Evolutionary conservation across 1,139 yeast species (phyloP).

Genomic region (Kurtzmaniella natalensis): DNA sequence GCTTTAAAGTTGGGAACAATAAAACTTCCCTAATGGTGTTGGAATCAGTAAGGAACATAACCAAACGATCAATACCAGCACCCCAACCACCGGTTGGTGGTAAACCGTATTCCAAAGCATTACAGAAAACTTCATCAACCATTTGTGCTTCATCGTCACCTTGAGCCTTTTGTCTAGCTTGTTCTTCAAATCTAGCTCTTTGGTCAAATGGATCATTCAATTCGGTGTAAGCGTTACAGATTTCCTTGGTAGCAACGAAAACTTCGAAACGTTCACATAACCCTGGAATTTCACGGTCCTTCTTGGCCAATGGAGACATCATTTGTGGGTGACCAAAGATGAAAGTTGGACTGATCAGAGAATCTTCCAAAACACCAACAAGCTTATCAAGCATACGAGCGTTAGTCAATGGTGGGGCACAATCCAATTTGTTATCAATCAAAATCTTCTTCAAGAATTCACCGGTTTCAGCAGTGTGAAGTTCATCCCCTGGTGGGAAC

Average conservation of each 20-base stretch:
- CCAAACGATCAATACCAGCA: constrained; percentile 96
- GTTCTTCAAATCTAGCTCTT: constrained; percentile 96
- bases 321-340: constrained; percentile 98
- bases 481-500: constrained; percentile 94
- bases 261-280: constrained; percentile 98
- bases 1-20: constrained; percentile 97
- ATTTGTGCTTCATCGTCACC: constrained; percentile 99
- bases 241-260: constrained; percentile 97
- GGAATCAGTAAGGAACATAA: constrained; percentile 96
- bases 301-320: constrained; percentile 99
- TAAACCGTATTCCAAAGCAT: constrained; percentile 95
- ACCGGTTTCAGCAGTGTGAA: constrained; percentile 93
- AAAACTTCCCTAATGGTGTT: constrained; percentile 97
- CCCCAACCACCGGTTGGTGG: constrained; percentile 99
- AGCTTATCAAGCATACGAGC: constrained; percentile 98
- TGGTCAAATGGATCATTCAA: constrained; percentile 98
- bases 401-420: constrained; percentile 95
- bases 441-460: constrained; percentile 80
- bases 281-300: constrained; percentile 88
- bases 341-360: constrained; percentile 94
- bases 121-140: constrained; percentile 94
- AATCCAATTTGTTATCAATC: constrained; percentile 77
- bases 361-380: constrained; percentile 91
- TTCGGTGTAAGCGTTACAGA: constrained; percentile 97
- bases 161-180: constrained; percentile 96